Percentiles rank a stretch among this genome's conserved stretches.
phyloP scores from a whole-genome alignment of 768 basidiomycete genomes.

The Rickenella mellea region DNA sequence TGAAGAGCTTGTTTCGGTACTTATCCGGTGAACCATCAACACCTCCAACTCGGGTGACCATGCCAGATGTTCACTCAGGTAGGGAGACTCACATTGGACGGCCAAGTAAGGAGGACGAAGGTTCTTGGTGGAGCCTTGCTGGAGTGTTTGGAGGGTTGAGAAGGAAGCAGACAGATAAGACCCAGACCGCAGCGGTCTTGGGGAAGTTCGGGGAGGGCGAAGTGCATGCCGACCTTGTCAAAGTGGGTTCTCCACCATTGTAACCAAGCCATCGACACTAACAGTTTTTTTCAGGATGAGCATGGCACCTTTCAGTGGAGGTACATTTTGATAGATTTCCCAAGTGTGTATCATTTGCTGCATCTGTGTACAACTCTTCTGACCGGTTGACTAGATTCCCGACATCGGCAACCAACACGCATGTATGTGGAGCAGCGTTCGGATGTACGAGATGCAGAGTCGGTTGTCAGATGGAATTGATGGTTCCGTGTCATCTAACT shows the following conservation, averaged over 20 bases:
- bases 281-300: conserved; percentile 40
- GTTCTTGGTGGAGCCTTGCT: conserved; percentile 43
- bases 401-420: conserved; percentile 49
- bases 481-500: background rate
- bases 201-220: conserved; percentile 55
- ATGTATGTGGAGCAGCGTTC: conserved; percentile 62
- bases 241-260: conserved; percentile 34
- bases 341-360: conserved; percentile 43
- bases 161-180: conserved; percentile 14
- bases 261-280: background rate
- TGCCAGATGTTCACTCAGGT: conserved; percentile 17
- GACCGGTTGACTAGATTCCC: conserved; percentile 39
- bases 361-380: conserved; percentile 18
- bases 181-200: background rate
- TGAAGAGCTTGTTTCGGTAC: conserved; percentile 58
- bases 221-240: conserved; percentile 69
- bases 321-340: conserved; percentile 72
- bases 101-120: conserved; percentile 14
- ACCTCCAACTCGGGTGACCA: conserved; percentile 18
- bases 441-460: conserved; percentile 62
- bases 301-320: conserved; percentile 72
- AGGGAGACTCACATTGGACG: conserved; percentile 10
- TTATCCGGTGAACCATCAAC: conserved; percentile 49
- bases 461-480: conserved; percentile 65
- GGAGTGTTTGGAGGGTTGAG: conserved; percentile 64